Evolutionary conservation across 208 protist genomes (phyloP).

Genomic region (Trichomonas gallinae): DNA sequence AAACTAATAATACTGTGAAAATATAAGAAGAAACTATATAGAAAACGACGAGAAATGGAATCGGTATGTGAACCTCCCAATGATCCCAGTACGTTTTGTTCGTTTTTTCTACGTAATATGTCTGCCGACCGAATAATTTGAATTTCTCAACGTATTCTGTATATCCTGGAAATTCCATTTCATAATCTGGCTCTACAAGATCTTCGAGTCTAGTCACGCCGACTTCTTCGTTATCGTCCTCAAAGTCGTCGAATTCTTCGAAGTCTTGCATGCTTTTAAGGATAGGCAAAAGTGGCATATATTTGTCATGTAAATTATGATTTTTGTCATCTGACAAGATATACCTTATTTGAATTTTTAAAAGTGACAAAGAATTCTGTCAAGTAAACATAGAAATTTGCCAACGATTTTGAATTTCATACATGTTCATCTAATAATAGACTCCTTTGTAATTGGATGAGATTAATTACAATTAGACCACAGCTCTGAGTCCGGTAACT

Average conservation of each 20-base stretch:
- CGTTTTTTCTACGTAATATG: background rate
- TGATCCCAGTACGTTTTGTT: background rate
- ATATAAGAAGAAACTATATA: background rate
- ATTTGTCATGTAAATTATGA: too few relatives aligned
- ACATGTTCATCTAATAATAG: too few relatives aligned
- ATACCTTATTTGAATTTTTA: too few relatives aligned
- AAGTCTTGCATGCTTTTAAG: background rate
- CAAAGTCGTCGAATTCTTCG: background rate
- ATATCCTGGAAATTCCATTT: background rate
- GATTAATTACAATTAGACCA: too few relatives aligned
- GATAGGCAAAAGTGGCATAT: background rate
- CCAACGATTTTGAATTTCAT: too few relatives aligned
- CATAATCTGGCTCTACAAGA: background rate
- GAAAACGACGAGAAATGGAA: background rate
- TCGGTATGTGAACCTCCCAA: background rate
- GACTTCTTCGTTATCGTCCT: background rate
- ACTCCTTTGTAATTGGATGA: too few relatives aligned
- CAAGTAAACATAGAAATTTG: too few relatives aligned
- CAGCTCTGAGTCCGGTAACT: too few relatives aligned
- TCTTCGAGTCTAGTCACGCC: background rate
- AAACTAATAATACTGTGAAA: background rate
- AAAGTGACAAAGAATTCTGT: too few relatives aligned
- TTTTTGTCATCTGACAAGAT: too few relatives aligned
- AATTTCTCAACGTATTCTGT: background rate
- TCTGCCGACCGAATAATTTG: background rate